These are phyloP conservation scores for Oenanthe javanica DNA, from an alignment of 140 eudicot species.

Conservation along the genomic window DNA sequence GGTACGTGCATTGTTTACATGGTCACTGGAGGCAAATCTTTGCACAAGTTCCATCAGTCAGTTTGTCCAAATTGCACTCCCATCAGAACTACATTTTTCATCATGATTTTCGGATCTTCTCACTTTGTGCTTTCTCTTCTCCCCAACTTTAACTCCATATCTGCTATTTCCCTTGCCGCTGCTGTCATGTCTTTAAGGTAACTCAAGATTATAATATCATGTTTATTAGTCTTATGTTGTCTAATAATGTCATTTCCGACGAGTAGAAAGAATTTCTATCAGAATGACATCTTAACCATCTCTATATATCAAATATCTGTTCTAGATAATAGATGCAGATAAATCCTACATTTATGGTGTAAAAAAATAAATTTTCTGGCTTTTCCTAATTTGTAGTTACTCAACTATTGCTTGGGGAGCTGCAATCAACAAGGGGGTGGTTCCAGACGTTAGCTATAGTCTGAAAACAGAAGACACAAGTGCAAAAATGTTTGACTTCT, in stretches of 20 bases:
- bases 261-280: not conserved
- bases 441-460: conserved; percentile 33
- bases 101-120: conserved; percentile 56
- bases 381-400: conserved; percentile 31
- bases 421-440: conserved; percentile 34
- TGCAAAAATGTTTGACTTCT: conserved; percentile 33
- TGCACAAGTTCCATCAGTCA: conserved; percentile 39
- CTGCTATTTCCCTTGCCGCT: conserved; percentile 53
- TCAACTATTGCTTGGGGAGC: conserved; percentile 65
- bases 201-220: not conserved
- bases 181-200: conserved; percentile 74
- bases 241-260: not conserved
- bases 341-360: not conserved
- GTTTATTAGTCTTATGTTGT: not conserved
- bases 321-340: not conserved
- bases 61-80: conserved; percentile 43
- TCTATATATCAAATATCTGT: not conserved
- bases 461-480: conserved; percentile 16
- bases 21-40: conserved; percentile 68
- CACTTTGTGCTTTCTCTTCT: conserved; percentile 66
- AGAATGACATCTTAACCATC: not conserved
- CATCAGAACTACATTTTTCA: conserved; percentile 41
- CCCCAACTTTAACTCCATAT: conserved; percentile 61
- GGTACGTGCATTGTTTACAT: conserved; percentile 57
- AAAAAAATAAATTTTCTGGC: not conserved